Percentiles rank a stretch among this genome's conserved stretches.
These are phyloP conservation scores for Cryptococcus neoformans DNA, from an alignment of 1,284 basidiomycete genomes.

Conservation along the genomic window DNA sequence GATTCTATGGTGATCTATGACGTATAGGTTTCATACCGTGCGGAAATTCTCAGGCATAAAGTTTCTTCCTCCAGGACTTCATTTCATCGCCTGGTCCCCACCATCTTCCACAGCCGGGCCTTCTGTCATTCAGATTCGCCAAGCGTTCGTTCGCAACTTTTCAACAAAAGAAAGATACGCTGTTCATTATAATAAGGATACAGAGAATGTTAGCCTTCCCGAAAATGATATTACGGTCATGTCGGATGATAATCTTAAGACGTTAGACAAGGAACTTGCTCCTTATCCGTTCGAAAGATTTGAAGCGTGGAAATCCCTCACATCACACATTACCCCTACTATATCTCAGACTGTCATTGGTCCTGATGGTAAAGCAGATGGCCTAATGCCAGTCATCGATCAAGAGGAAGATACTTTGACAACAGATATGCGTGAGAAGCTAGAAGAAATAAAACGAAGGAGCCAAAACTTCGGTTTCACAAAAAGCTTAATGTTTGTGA, in stretches of 20 bases:
- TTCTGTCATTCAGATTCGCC: conserved; percentile 29
- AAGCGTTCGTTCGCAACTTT: conserved; percentile 25
- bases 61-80: conserved; percentile 47
- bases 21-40: conserved; percentile 32
- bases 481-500: conserved; percentile 32
- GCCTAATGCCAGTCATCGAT: conserved; percentile 32
- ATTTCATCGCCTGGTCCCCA: conserved; percentile 39
- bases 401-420: conserved; percentile 24
- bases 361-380: conserved; percentile 31
- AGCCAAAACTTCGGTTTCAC: background rate
- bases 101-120: conserved; percentile 12
- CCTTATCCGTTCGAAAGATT: conserved; percentile 46
- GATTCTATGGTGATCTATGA: background rate
- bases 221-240: conserved; percentile 14
- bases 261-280: conserved; percentile 47
- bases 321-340: conserved; percentile 22
- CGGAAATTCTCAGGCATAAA: conserved; percentile 43
- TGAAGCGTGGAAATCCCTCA: conserved; percentile 40
- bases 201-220: conserved; percentile 19
- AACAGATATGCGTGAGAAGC: conserved; percentile 12
- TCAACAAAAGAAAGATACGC: conserved; percentile 28
- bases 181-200: conserved; percentile 24
- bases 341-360: conserved; percentile 40
- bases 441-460: conserved; percentile 5
- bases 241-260: conserved; percentile 44